Evolutionary conservation across 1,139 yeast genomes (phyloP).

Genomic region (Protomyces arabidopsidicola): DNA sequence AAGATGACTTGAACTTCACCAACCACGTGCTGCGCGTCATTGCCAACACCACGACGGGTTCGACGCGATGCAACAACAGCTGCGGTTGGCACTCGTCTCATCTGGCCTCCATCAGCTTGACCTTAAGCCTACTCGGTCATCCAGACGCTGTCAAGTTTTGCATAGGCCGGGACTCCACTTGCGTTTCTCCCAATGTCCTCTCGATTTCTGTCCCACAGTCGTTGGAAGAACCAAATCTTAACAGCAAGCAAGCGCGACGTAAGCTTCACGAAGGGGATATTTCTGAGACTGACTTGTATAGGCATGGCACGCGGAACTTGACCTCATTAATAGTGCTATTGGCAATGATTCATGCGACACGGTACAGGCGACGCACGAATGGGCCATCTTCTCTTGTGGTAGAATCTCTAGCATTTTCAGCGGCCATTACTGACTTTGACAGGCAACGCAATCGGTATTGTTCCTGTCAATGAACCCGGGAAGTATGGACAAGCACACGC

Average conservation of each 20-base stretch:
- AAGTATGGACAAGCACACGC: conserved; percentile 19
- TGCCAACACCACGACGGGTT: too few species aligned
- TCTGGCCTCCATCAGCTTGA: too few species aligned
- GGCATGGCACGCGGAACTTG: conserved; percentile 17
- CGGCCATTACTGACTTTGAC: neutral
- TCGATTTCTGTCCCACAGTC: neutral
- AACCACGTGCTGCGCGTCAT: too few species aligned
- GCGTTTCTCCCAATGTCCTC: neutral
- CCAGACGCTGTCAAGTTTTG: too few species aligned
- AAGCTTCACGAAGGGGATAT: neutral
- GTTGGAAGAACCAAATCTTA: conserved; percentile 20
- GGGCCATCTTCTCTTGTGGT: conserved; percentile 15
- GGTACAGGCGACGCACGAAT: conserved; percentile 19
- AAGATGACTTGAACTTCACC: too few species aligned
- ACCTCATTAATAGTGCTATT: conserved; percentile 9
- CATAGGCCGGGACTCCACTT: too few species aligned
- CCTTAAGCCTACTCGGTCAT: too few species aligned
- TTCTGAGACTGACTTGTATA: neutral
- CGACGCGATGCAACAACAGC: too few species aligned
- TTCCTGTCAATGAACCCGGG: conserved; percentile 13
- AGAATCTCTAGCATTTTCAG: neutral
- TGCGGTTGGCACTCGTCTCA: too few species aligned
- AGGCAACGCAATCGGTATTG: conserved; percentile 10
- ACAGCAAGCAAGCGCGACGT: conserved; percentile 21
- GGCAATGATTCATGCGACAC: conserved; percentile 18